Base-by-base conservation (phyloP, 805 yeast species). In the Candida argentea region DNA sequence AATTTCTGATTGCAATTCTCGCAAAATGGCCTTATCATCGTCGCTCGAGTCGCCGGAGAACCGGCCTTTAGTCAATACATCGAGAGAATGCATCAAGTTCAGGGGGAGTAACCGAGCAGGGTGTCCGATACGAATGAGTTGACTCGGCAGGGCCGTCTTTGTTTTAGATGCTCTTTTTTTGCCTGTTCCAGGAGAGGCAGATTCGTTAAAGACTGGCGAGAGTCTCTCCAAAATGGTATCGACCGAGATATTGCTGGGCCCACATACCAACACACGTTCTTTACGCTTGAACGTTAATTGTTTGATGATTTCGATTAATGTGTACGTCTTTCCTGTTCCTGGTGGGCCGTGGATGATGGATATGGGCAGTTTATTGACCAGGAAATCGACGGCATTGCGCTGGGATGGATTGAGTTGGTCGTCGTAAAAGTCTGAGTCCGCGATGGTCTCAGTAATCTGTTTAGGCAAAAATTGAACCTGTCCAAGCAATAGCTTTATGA, bases 241-340 rank as follows among this genome's bases (percentile, higher is more conserved):
- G 1, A 87, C 94, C 1, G 95, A 74, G 10, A 86, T 76, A 48
- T 89, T 89, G 0, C 96, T 86, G 0, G 97, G 94, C 0, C 95
- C 96, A 56, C 96, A 87, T 0, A 89, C 87, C 16, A 89, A 57
- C 0, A 89, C 76, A 25, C 86, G 52, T 29, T 63, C 65, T 10
- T 48, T 41, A 5, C 43, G 43, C 9, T 52, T 54, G 6, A 57
- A 58, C 1, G 73, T 63, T 28, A 85, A 57, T 45, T 87, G 95
- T 28, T 79, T 70, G 20, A 86, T 76, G 5, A 83, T 56, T 43
- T 89, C 96, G 6, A 87, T 74, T 5, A 89, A 42, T 0, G 96
- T 87, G 37, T 77, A 78, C 0, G 97, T 89, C 34, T 74, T 72
- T 7, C 89, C 89, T 0, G 89, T 79, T 3, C 89, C 89, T 1